Evolutionary conservation across 2,329 filamentous ascomycete genomes (phyloP), one percentile per base, ranked within the genome.

Genomic region (Zasmidium citrigriseum): DNA sequence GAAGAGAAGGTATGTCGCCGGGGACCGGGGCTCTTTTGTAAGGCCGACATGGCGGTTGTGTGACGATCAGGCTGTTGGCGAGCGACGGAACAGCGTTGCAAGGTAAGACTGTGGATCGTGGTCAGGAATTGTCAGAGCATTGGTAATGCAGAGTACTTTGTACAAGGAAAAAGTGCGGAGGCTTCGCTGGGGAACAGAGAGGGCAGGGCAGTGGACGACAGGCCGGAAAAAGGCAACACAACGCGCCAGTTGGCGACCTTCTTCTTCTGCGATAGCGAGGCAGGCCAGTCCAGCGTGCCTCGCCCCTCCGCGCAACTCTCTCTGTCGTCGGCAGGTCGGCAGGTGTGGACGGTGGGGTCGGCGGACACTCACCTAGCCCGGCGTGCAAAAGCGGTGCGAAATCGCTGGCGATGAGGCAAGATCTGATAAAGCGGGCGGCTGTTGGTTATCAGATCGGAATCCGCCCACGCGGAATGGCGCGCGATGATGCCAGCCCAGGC

Each of bases 1-100:
- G 67, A 62, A 18, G 68, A 66, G 50, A 72, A 65, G 10, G 69
- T 71, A 61, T 72, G 69, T 58, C 69, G 68, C 45, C 68, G 64
- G 41, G 54, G 54, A 55, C 55, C 58, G 14, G 49, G 23, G 14
- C 22, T 44, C 46, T 59, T 52, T 51, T 52, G 52, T 61, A 58
- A 48, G 48, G 60, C 57, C 27, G 64, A 61, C 64, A 66, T 66
- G 57, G 57, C 52, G 57, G 38, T 18, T 23, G 24, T 51, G 11
- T 23, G n/a, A 4, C 34, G 47, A 16, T 44, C 20, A 21, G 23
- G 49, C 9, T 47, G 18, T 41, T 41, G 34, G 45, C 4, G 45
- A 18, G 4, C 3, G 18, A 49, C 22, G 22, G 46, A 18, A 49
- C 25, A 49, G 46, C 21, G 25, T 49, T 18, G 46, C 16, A 12